Base-by-base conservation (phyloP, 345 rosid genomes). In the Sonneratia alba region DNA sequence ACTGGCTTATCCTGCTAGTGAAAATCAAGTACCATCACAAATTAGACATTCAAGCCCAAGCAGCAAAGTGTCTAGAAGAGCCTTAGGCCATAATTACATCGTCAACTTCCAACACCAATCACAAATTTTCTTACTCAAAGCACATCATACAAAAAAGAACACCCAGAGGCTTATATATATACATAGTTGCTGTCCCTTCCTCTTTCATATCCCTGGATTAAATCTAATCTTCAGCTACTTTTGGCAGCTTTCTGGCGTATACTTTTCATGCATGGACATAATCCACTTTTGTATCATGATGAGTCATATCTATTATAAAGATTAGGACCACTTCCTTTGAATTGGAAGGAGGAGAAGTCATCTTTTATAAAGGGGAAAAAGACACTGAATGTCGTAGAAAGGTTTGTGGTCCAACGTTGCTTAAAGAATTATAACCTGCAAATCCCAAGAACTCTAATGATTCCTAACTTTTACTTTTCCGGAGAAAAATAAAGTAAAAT, bases 271-370 rank as follows among this genome's bases (percentile, higher is more conserved):
- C 21, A 70, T 55, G 37, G 24, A 70, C 40, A 18, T 37, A 24
- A 66, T 37, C 21, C 43, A 34, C 18, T 65, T 65, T 37, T 37
- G 36, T 48, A 36, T 9, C 10, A 11, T 49, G 16, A 49, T 7
- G 59, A 70, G 63, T 57, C 63, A 53, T 16, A 53, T 53, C n/a
- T 19, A 53, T 53, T 53, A 7, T 18, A 53, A 67, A 67, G 51
- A 40, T 43, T 7, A 68, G 55, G 71, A 68, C 71, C 71, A 68
- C 15, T 38, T 16, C 24, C 53, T 38, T 22, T 6, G 34, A 56
- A 68, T 42, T 45, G 32, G 63, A 57, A 57, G 24, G 21, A 57
- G 8, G 63, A 57, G 63, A 21, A 22, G 11, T 8, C 63, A 22
- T n/a, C 63, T 57, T 42, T 57, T 57, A 53, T 18, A 7, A 0